These are phyloP conservation scores for Suaeda aralocaspica DNA, from an alignment of 148 eudicot species.

Conservation along the genomic window DNA sequence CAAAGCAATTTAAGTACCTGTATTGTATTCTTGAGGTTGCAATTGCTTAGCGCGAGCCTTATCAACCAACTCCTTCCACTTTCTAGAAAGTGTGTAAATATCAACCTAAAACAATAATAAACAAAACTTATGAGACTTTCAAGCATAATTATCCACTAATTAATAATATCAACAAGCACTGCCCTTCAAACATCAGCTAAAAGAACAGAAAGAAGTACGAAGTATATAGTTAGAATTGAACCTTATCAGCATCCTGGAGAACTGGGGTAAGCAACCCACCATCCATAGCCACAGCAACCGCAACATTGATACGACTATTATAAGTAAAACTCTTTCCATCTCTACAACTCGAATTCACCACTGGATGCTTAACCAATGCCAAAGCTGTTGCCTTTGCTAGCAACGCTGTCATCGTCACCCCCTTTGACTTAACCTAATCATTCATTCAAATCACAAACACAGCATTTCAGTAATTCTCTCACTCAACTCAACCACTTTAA, in stretches of 20 bases:
- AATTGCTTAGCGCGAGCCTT: conserved; percentile 91
- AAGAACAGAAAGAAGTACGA: background rate
- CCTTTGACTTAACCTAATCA: conserved; percentile 73
- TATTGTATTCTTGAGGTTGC: conserved; percentile 71
- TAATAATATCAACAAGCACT: background rate
- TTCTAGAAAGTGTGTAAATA: conserved; percentile 70
- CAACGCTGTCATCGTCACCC: conserved; percentile 96
- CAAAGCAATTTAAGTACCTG: conserved; percentile 17
- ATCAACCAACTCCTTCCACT: conserved; percentile 96
- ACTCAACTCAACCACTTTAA: conserved; percentile 5
- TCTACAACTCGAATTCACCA: conserved; percentile 92
- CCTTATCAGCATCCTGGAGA: conserved; percentile 93
- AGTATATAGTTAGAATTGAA: conserved; percentile 1
- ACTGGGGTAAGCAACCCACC: conserved; percentile 93
- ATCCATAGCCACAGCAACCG: conserved; percentile 90
- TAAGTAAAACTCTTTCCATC: conserved; percentile 97
- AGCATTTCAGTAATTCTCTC: conserved; percentile 5
- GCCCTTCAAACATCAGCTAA: background rate
- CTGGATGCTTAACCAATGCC: conserved; percentile 83
- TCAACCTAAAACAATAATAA: conserved; percentile 46
- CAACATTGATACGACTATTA: conserved; percentile 81
- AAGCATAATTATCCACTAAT: background rate
- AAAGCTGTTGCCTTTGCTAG: conserved; percentile 93
- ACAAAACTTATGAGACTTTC: background rate
- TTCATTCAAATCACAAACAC: conserved; percentile 15